These are phyloP conservation scores for Metschnikowia peoriensis DNA, from an alignment of 805 yeast genomes.

Conservation along the genomic window DNA sequence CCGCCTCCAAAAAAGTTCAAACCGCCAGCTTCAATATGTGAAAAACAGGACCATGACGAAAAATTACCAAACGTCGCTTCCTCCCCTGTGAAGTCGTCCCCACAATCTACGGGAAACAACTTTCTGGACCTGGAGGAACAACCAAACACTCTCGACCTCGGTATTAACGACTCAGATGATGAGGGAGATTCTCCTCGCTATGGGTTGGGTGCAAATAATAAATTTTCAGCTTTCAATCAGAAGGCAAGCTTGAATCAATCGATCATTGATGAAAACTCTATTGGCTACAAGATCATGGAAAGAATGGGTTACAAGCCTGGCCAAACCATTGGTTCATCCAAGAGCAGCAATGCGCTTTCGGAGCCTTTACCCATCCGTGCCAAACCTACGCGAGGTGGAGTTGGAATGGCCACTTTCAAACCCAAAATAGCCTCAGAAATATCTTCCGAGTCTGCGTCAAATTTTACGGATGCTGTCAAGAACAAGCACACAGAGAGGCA, in stretches of 20 bases:
- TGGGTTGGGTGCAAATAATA: slow-evolving; percentile 1
- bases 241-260: slow-evolving; percentile 10
- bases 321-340: slow-evolving; percentile 39
- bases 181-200: background rate
- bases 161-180: background rate
- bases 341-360: slow-evolving; percentile 17
- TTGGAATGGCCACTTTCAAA: slow-evolving; percentile 20
- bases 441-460: background rate
- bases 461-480: background rate
- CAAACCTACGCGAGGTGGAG: slow-evolving; percentile 20
- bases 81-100: too few relatives aligned
- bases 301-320: slow-evolving; percentile 59
- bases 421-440: slow-evolving; percentile 2
- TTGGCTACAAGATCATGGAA: slow-evolving; percentile 53
- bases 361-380: slow-evolving; percentile 31
- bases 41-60: background rate
- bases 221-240: background rate
- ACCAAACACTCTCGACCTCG: background rate
- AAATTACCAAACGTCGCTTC: too few relatives aligned
- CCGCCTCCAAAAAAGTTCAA: slow-evolving; percentile 8
- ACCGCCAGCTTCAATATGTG: background rate
- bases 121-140: background rate
- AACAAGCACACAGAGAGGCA: slow-evolving; percentile 4
- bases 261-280: slow-evolving; percentile 15
- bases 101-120: background rate